phyloP scores from a whole-genome alignment of 331 rosid species.

The Telfairia occidentalis region DNA sequence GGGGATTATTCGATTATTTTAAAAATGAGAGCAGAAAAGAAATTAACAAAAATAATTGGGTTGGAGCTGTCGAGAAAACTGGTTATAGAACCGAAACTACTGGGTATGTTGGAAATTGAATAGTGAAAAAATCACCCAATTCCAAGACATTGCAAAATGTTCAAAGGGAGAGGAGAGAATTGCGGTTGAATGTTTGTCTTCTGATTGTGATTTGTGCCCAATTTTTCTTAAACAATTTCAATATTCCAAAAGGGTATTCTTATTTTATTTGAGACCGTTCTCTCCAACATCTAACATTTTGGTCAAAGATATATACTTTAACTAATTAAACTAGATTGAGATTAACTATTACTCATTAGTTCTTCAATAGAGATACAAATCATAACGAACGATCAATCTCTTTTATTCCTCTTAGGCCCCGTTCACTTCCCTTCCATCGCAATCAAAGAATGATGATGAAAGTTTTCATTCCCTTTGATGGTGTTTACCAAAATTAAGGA shows the following conservation, averaged over 20 bases:
- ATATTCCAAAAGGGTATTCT: neutral
- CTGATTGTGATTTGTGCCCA: neutral
- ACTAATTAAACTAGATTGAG: no score
- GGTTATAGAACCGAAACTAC: neutral
- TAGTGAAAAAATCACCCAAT: neutral
- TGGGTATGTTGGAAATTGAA: neutral
- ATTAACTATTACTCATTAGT: no score
- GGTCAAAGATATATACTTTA: no score
- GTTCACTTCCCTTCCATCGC: no score
- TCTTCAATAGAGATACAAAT: no score
- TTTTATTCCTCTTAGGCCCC: no score
- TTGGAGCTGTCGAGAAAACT: neutral
- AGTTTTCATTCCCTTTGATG: no score
- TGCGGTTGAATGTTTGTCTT: constrained; percentile 14
- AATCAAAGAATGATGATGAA: no score
- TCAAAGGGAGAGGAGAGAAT: neutral
- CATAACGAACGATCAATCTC: no score
- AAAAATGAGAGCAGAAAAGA: neutral
- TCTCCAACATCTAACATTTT: no score
- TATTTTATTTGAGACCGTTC: neutral
- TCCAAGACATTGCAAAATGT: neutral
- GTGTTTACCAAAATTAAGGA: no score
- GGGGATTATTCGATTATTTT: neutral
- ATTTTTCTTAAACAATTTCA: neutral
- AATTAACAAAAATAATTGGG: neutral